Evolutionary conservation across 2,329 filamentous ascomycete species (phyloP).

Genomic region (Exophiala sp.): DNA sequence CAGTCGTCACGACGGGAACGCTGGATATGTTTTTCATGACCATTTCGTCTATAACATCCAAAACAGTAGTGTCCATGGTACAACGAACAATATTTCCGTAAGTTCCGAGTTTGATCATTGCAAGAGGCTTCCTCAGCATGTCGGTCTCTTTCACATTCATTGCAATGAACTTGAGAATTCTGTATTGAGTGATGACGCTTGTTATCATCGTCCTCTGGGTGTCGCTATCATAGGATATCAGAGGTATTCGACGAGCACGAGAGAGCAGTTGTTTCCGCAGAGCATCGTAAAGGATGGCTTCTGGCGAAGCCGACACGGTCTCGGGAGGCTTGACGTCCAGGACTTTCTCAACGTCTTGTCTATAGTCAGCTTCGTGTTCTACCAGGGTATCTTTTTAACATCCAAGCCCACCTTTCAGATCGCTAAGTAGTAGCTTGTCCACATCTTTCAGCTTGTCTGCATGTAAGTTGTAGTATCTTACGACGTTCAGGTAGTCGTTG

Average conservation of each 20-base stretch:
- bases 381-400: background rate
- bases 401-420: constrained; percentile 66
- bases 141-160: constrained; percentile 90
- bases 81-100: constrained; percentile 76
- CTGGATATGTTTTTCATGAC: constrained; percentile 91
- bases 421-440: constrained; percentile 88
- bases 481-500: constrained; percentile 96
- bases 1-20: constrained; percentile 81
- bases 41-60: constrained; percentile 90
- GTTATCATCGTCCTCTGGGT: constrained; percentile 88
- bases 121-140: constrained; percentile 77
- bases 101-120: constrained; percentile 77
- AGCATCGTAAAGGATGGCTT: constrained; percentile 86
- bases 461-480: constrained; percentile 98
- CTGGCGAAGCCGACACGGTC: constrained; percentile 90
- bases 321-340: constrained; percentile 87
- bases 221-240: constrained; percentile 91
- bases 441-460: constrained; percentile 83
- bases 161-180: constrained; percentile 96
- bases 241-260: constrained; percentile 82
- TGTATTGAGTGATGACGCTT: constrained; percentile 95
- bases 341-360: constrained; percentile 82
- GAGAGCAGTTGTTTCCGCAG: constrained; percentile 92
- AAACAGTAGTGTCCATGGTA: constrained; percentile 81
- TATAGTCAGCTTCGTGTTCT: background rate